Evolutionary conservation across 495 filamentous ascomycete species (phyloP).

Genomic region (Penicillium crystallinum): DNA sequence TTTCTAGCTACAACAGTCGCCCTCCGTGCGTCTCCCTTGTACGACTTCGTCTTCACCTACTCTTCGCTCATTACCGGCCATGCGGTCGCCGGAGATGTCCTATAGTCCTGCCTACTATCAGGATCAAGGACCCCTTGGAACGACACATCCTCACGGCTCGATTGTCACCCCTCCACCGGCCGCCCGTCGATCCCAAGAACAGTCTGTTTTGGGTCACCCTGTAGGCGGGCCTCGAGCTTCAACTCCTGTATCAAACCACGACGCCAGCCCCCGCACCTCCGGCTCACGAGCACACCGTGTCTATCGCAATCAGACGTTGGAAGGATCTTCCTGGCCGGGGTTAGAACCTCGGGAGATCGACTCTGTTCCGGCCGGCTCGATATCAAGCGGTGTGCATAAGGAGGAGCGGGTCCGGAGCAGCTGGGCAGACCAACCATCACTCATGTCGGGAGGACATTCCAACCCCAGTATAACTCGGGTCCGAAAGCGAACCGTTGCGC

Average conservation of each 20-base stretch:
- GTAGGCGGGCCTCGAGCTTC: slow-evolving; percentile 9
- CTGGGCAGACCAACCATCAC: slow-evolving; percentile 39
- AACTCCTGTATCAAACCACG: slow-evolving; percentile 7
- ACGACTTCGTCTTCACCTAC: slow-evolving; percentile 24
- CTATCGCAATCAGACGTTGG: slow-evolving; percentile 9
- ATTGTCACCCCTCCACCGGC: slow-evolving; percentile 18
- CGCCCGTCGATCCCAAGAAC: slow-evolving; percentile 19
- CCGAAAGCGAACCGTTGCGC: slow-evolving; percentile 26
- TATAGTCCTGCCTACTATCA: slow-evolving; percentile 39
- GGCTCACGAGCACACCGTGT: slow-evolving; percentile 13
- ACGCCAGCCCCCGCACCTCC: slow-evolving; percentile 16
- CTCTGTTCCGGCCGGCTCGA: slow-evolving; percentile 22
- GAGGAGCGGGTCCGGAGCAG: slow-evolving; percentile 33
- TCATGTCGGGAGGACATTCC: slow-evolving; percentile 35
- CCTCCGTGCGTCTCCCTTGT: slow-evolving; percentile 33
- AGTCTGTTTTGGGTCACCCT: slow-evolving; percentile 9
- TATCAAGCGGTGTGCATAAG: slow-evolving; percentile 28
- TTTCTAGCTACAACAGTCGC: slow-evolving; percentile 24
- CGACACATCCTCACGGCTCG: slow-evolving; percentile 18
- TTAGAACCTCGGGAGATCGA: slow-evolving; percentile 18
- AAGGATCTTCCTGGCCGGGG: slow-evolving; percentile 12
- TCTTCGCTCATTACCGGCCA: slow-evolving; percentile 16
- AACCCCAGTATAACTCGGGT: slow-evolving; percentile 22
- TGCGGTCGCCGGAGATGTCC: slow-evolving; percentile 40
- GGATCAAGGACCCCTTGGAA: slow-evolving; percentile 23